Percentiles rank a stretch among this genome's conserved stretches.
phyloP scores from a whole-genome alignment of 2,329 filamentous ascomycete genomes.

The Orbilia brochopaga region DNA sequence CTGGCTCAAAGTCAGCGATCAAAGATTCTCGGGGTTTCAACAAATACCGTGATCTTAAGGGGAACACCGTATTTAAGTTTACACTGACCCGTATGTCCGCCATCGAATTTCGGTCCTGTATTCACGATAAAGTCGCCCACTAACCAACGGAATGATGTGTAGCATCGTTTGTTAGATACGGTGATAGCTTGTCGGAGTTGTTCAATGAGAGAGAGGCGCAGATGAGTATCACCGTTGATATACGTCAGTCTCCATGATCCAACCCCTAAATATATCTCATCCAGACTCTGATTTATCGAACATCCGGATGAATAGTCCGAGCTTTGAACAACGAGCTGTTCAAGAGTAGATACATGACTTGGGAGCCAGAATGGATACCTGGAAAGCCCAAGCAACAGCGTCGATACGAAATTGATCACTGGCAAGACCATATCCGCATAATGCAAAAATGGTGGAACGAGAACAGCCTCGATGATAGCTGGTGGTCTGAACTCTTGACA shows the following conservation, averaged over 20 bases:
- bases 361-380: slow-evolving; percentile 5
- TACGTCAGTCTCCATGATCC: slow-evolving; percentile 14
- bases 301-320: slow-evolving; percentile 11
- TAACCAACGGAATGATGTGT: not conserved
- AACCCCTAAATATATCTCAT: not conserved
- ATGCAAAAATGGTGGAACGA: slow-evolving; percentile 41
- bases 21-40: slow-evolving; percentile 29
- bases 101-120: not conserved
- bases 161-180: slow-evolving; percentile 42
- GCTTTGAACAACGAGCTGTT: slow-evolving; percentile 31
- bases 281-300: not conserved
- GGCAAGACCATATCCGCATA: slow-evolving; percentile 35
- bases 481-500: slow-evolving; percentile 35
- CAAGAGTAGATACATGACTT: slow-evolving; percentile 30
- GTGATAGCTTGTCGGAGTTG: slow-evolving; percentile 33
- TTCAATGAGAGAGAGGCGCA: slow-evolving; percentile 39
- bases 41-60: slow-evolving; percentile 24
- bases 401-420: slow-evolving; percentile 33
- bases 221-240: slow-evolving; percentile 30
- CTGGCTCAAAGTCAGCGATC: slow-evolving; percentile 7
- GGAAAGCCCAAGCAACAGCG: not conserved
- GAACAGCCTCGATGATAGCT: slow-evolving; percentile 19
- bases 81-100: slow-evolving; percentile 29
- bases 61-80: slow-evolving; percentile 43
- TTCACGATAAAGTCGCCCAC: not conserved